A percentile compares a stretch with the other conserved stretches of the same genome.
Evolutionary conservation across 2,329 filamentous ascomycete genomes (phyloP).

Genomic region (Trematosphaeria pertusa): DNA sequence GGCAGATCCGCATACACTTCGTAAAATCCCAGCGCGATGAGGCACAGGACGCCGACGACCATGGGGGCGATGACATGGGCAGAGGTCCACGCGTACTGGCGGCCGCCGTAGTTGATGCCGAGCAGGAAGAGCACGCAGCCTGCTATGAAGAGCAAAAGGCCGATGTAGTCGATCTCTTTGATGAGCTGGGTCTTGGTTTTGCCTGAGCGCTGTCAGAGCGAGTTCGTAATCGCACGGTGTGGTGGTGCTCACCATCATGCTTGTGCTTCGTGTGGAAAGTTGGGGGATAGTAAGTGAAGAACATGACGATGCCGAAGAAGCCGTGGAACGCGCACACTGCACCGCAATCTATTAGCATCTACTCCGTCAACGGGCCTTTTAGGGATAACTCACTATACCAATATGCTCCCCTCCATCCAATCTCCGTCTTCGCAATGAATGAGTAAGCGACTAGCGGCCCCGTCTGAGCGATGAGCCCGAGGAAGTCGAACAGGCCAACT

Average conservation of each 20-base stretch:
- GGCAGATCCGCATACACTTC: slow-evolving; percentile 13
- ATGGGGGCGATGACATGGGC: slow-evolving; percentile 61
- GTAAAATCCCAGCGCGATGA: slow-evolving; percentile 54
- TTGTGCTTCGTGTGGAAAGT: slow-evolving; percentile 37
- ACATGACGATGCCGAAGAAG: slow-evolving; percentile 32
- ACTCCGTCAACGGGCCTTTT: background rate
- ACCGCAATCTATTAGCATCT: background rate
- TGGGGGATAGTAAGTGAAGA: slow-evolving; percentile 37
- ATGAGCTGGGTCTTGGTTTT: slow-evolving; percentile 38
- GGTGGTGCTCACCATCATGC: no score
- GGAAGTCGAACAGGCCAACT: slow-evolving; percentile 31
- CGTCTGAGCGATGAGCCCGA: slow-evolving; percentile 35
- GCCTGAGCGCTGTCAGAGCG: no score
- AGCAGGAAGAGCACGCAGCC: slow-evolving; percentile 16
- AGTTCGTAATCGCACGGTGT: no score
- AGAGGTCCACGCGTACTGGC: slow-evolving; percentile 61
- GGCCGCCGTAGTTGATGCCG: slow-evolving; percentile 46
- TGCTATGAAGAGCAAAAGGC: slow-evolving; percentile 56
- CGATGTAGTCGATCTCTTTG: slow-evolving; percentile 58
- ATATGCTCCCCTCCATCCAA: slow-evolving; percentile 40
- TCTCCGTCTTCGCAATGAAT: slow-evolving; percentile 35
- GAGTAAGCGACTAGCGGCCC: slow-evolving; percentile 35
- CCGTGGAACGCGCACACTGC: slow-evolving; percentile 17
- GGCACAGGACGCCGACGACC: slow-evolving; percentile 56
- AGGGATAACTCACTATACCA: slow-evolving; percentile 41